A percentile compares a stretch with the other conserved stretches of the same genome.
These are phyloP conservation scores for Trichosporon asahii DNA, from an alignment of 1,284 basidiomycete species.

Conservation along the genomic window DNA sequence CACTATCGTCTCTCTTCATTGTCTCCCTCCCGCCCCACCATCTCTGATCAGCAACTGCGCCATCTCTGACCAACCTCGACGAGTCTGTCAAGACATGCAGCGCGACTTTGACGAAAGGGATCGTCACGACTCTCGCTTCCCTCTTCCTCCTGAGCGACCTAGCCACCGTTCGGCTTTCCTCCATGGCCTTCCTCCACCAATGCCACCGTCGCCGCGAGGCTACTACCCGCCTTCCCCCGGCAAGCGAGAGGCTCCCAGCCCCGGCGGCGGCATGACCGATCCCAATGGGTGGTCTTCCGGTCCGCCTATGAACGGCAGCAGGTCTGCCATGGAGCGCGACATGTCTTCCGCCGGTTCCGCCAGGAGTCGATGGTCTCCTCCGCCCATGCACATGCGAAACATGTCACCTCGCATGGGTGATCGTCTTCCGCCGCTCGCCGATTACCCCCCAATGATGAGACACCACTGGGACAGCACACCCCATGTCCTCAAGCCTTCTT, in stretches of 20 bases:
- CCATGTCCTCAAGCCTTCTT: conserved; percentile 17
- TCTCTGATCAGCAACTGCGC: background rate
- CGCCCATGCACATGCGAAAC: conserved; percentile 14
- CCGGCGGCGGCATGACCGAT: conserved; percentile 24
- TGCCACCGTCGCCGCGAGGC: conserved; percentile 11
- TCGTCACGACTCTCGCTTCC: conserved; percentile 15
- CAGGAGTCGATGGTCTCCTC: conserved; percentile 16
- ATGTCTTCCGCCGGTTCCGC: conserved; percentile 11
- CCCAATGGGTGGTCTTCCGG: conserved; percentile 22
- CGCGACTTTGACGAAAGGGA: conserved; percentile 17
- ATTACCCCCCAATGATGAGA: conserved; percentile 14
- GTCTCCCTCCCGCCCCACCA: background rate
- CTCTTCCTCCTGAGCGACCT: conserved; percentile 12
- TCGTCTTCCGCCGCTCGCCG: conserved; percentile 26
- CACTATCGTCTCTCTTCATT: background rate
- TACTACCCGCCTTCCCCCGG: conserved; percentile 23
- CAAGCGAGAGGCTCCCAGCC: conserved; percentile 16
- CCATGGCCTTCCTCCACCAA: conserved; percentile 26
- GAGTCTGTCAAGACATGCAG: background rate
- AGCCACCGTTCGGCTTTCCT: conserved; percentile 18
- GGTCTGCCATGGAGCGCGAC: conserved; percentile 15
- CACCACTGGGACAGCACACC: conserved; percentile 7
- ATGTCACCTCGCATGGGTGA: conserved; percentile 18
- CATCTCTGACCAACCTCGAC: background rate
- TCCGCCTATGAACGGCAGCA: conserved; percentile 2